These are phyloP conservation scores for Pseudogymnoascus sp. DNA, from an alignment of 2,329 filamentous ascomycete genomes.

Conservation along the genomic window DNA sequence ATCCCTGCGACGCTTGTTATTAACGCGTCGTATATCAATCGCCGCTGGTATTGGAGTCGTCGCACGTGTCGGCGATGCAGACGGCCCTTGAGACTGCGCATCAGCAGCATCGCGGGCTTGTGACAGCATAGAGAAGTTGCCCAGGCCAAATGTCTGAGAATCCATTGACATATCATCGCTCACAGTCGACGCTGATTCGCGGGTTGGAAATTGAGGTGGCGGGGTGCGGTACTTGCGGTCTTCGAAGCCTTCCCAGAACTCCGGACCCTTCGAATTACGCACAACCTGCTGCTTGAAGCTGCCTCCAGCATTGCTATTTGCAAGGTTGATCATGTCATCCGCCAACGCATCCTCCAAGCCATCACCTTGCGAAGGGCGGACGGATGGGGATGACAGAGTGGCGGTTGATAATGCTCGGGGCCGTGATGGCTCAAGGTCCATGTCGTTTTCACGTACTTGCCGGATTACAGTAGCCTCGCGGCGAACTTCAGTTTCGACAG, in stretches of 20 bases:
- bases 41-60: conserved; percentile 43
- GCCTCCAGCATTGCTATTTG: background rate
- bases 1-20: conserved; percentile 77
- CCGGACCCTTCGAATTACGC: conserved; percentile 64
- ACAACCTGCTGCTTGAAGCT: conserved; percentile 71
- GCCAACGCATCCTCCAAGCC: conserved; percentile 64
- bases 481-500: conserved; percentile 80
- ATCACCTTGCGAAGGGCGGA: conserved; percentile 55
- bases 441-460: conserved; percentile 86
- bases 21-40: conserved; percentile 71
- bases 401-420: conserved; percentile 44
- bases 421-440: conserved; percentile 48
- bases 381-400: conserved; percentile 61
- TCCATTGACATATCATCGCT: conserved; percentile 71
- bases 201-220: conserved; percentile 50
- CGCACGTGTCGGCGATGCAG: conserved; percentile 27
- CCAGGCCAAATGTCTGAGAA: conserved; percentile 44
- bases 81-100: conserved; percentile 17
- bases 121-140: conserved; percentile 12
- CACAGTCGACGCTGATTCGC: conserved; percentile 52
- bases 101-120: conserved; percentile 8
- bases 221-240: conserved; percentile 53
- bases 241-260: conserved; percentile 76
- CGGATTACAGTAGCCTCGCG: conserved; percentile 93
- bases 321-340: conserved; percentile 52